Conservation (phyloP, 352 stramenopile species). For the Phytopythium delawarense region DNA sequence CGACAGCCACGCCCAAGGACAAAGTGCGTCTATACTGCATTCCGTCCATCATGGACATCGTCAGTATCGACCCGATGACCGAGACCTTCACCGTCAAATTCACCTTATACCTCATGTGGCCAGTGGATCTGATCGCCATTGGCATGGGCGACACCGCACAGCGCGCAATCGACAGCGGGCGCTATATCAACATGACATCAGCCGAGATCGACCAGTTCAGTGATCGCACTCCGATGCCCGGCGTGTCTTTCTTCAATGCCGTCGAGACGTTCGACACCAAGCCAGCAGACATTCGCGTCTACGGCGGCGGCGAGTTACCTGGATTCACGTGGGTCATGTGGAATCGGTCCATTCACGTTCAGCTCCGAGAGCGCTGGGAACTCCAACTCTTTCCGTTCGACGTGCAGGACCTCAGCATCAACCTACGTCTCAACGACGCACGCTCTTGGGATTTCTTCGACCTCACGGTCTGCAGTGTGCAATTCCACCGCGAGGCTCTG, state of each 20-base stretch:
- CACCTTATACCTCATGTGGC: slow-evolving; percentile 16
- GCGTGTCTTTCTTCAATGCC: slow-evolving; percentile 13
- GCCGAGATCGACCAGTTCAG: slow-evolving; percentile 15
- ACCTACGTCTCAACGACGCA: slow-evolving; percentile 11
- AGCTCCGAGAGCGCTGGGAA: slow-evolving; percentile 16
- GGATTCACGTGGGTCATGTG: slow-evolving; percentile 16
- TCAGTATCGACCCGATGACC: slow-evolving; percentile 19
- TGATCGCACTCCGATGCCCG: slow-evolving; percentile 11
- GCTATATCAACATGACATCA: slow-evolving; percentile 11
- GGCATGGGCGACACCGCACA: slow-evolving; percentile 7
- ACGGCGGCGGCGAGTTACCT: slow-evolving; percentile 8
- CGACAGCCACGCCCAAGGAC: not conserved
- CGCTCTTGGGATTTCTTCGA: slow-evolving; percentile 15
- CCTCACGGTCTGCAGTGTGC: slow-evolving; percentile 12
- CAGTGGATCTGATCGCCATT: slow-evolving; percentile 13
- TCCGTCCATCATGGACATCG: slow-evolving; percentile 20
- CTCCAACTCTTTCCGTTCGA: slow-evolving; percentile 21
- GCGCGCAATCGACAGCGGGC: slow-evolving; percentile 8
- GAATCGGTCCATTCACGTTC: slow-evolving; percentile 11
- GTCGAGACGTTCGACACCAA: slow-evolving; percentile 16
- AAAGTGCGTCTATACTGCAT: slow-evolving; percentile 12
- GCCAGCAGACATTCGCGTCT: slow-evolving; percentile 11
- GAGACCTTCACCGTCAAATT: slow-evolving; percentile 22
- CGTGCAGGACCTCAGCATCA: slow-evolving; percentile 15
- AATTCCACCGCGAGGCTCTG: slow-evolving; percentile 14